phyloP scores from a whole-genome alignment of 805 yeast genomes.

The Vanderwaltozyma yarrowii region DNA sequence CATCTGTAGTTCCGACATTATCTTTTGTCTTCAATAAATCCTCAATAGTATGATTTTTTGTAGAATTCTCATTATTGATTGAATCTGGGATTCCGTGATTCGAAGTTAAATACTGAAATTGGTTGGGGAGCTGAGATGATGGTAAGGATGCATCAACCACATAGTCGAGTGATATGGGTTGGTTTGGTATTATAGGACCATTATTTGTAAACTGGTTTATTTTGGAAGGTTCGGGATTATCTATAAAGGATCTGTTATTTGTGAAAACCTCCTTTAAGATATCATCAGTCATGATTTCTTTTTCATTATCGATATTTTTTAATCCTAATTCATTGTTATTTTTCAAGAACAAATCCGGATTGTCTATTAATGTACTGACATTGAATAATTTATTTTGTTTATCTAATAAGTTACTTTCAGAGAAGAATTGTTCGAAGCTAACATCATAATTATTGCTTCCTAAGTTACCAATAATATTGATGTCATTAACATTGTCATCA shows the following conservation, averaged over 20 bases:
- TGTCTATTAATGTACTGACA: constrained; percentile 26
- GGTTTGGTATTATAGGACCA: too few species aligned
- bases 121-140: too few species aligned
- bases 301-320: not conserved
- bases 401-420: not conserved
- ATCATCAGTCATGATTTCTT: not conserved
- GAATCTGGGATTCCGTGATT: too few species aligned
- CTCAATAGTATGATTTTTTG: too few species aligned
- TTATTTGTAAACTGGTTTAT: too few species aligned
- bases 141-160: too few species aligned
- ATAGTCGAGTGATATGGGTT: too few species aligned
- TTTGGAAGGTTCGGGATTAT: too few species aligned
- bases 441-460: not conserved
- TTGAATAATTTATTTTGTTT: constrained; percentile 4
- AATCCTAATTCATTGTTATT: constrained; percentile 1
- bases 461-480: not conserved
- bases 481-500: not conserved
- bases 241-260: too few species aligned
- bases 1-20: not conserved
- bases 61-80: too few species aligned
- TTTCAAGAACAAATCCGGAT: constrained; percentile 18
- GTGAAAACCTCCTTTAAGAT: not conserved
- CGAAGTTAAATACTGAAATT: too few species aligned
- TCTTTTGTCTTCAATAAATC: not conserved
- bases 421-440: not conserved